phyloP scores from a whole-genome alignment of 768 basidiomycete genomes.

The Phallus indusiatus region DNA sequence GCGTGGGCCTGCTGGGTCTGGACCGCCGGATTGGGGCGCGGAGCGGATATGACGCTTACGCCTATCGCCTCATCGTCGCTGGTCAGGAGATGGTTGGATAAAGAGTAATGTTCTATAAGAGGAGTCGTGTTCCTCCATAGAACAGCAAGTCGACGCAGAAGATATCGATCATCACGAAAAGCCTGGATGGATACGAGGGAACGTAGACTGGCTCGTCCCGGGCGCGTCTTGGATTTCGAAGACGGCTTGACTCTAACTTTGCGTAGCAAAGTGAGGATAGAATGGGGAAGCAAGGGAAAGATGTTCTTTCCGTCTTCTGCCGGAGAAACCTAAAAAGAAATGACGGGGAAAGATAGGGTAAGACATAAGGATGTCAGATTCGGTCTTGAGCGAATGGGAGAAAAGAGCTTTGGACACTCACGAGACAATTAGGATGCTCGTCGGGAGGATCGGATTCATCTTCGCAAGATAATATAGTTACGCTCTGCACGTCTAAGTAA shows the following conservation, averaged over 20 bases:
- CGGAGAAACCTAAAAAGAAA: background rate
- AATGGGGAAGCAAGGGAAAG: background rate
- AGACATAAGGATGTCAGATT: background rate
- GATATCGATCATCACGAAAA: background rate
- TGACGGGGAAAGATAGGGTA: background rate
- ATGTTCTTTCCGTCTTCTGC: background rate
- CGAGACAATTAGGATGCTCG: background rate
- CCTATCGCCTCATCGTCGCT: too few species aligned
- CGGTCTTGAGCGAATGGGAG: background rate
- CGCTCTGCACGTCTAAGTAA: slow-evolving; percentile 5
- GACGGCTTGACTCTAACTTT: background rate
- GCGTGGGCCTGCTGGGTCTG: background rate
- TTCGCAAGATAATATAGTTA: slow-evolving; percentile 1
- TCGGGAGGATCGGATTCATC: background rate
- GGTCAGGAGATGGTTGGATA: background rate
- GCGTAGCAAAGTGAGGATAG: background rate
- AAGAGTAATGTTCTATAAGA: background rate
- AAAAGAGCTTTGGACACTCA: background rate
- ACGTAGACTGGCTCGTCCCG: background rate
- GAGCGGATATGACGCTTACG: background rate
- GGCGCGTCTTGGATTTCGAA: background rate
- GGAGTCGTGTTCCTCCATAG: background rate
- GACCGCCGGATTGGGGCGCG: too few species aligned
- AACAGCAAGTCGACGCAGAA: background rate
- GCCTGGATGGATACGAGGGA: background rate